Evolutionary conservation across 768 basidiomycete species (phyloP).

Genomic region (Serpula lacrymans): DNA sequence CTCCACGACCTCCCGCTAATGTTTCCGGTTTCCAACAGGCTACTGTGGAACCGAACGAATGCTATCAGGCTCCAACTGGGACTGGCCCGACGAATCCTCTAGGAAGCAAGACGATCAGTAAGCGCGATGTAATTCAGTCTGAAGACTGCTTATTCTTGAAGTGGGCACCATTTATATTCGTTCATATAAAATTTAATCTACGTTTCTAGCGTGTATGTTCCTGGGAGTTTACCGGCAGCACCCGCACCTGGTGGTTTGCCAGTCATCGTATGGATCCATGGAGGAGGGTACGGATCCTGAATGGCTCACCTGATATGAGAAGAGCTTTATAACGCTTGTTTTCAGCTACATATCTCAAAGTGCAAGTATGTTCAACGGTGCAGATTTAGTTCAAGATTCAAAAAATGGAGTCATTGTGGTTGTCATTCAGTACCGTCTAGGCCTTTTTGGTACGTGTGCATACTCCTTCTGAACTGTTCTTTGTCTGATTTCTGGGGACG

Average conservation of each 20-base stretch:
- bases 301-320: neutral
- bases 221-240: constrained; percentile 11
- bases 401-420: constrained; percentile 24
- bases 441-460: constrained; percentile 23
- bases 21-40: constrained; percentile 24
- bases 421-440: constrained; percentile 32
- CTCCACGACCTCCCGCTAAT: constrained; percentile 21
- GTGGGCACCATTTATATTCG: too few relatives aligned
- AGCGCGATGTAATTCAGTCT: constrained; percentile 14
- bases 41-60: constrained; percentile 21
- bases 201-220: constrained; percentile 25
- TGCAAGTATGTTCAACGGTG: constrained; percentile 14
- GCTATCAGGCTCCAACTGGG: constrained; percentile 29
- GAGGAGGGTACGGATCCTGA: constrained; percentile 22
- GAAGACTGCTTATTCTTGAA: constrained; percentile 32
- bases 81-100: constrained; percentile 24
- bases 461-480: neutral
- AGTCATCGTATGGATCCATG: constrained; percentile 34
- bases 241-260: constrained; percentile 16
- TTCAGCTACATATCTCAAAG: constrained; percentile 22
- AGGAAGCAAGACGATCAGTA: neutral
- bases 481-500: too few relatives aligned
- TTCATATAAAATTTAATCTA: neutral
- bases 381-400: constrained; percentile 23
- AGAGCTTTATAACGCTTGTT: neutral